Evolutionary conservation across 2,329 filamentous ascomycete genomes (phyloP).

Genomic region (Trichoderma polysporum): DNA sequence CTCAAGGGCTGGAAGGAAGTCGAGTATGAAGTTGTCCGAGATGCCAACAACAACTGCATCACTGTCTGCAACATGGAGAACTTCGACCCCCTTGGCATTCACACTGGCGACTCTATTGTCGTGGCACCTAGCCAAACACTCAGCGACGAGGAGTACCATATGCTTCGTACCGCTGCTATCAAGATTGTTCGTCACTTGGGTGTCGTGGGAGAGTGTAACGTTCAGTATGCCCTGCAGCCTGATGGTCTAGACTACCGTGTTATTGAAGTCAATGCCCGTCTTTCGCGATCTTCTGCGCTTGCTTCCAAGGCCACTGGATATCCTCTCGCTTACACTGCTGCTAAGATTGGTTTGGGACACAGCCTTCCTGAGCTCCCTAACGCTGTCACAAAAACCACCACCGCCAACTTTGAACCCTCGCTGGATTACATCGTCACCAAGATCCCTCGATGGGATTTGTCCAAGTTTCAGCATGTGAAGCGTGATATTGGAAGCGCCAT

Average conservation of each 20-base stretch:
- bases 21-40: constrained; percentile 96
- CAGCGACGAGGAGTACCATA: constrained; percentile 98
- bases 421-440: constrained; percentile 98
- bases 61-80: constrained; percentile 85
- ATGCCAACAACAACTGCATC: constrained; percentile 97
- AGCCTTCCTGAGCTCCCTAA: constrained; percentile 94
- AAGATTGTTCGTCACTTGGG: constrained; percentile 97
- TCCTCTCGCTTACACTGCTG: constrained; percentile 93
- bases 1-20: constrained; percentile 99
- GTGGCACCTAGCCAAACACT: constrained; percentile 96
- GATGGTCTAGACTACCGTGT: constrained; percentile 97
- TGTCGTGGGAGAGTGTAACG: constrained; percentile 97
- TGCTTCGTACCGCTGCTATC: constrained; percentile 95
- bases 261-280: constrained; percentile 98
- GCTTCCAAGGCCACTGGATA: constrained; percentile 98
- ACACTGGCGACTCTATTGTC: constrained; percentile 98
- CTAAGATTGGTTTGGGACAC: constrained; percentile 96
- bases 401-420: constrained; percentile 96
- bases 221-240: constrained; percentile 94
- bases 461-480: constrained; percentile 99
- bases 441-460: constrained; percentile 96
- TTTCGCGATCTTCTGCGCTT: constrained; percentile 93
- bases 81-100: constrained; percentile 95
- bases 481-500: constrained; percentile 96
- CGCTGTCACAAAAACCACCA: constrained; percentile 97